Conservation (phyloP, 176 grass and related monocot species). For the Carex littledalei region DNA sequence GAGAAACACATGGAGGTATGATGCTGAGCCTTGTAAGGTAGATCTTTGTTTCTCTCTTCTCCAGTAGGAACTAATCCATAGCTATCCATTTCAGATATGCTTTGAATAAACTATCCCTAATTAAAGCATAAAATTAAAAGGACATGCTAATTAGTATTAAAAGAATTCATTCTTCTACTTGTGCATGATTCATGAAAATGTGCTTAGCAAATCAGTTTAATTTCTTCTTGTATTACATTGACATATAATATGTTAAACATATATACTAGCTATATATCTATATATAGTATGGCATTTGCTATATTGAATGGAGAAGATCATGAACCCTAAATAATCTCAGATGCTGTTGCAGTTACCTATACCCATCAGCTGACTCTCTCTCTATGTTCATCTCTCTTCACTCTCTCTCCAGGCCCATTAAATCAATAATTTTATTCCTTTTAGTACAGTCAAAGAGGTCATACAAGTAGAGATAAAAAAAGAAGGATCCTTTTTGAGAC, state of each 20-base stretch:
- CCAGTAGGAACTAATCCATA: not conserved
- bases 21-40: slow-evolving; percentile 16
- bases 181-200: not conserved
- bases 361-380: slow-evolving; percentile 65
- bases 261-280: not conserved
- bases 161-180: not conserved
- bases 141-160: not conserved
- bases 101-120: not conserved
- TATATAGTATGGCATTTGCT: not conserved
- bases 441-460: slow-evolving; percentile 42
- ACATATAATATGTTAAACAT: not conserved
- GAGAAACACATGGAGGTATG: slow-evolving; percentile 17
- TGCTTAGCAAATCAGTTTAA: not conserved
- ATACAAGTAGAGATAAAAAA: slow-evolving; percentile 15
- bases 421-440: slow-evolving; percentile 16
- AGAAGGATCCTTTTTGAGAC: slow-evolving; percentile 17
- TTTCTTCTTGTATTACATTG: not conserved
- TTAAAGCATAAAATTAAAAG: not conserved
- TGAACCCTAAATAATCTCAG: slow-evolving; percentile 26
- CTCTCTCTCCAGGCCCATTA: slow-evolving; percentile 22
- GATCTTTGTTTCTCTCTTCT: slow-evolving; percentile 8
- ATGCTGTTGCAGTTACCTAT: slow-evolving; percentile 82
- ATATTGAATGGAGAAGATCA: slow-evolving; percentile 23
- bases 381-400: slow-evolving; percentile 19
- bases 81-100: not conserved